These are phyloP conservation scores for Naganishia randhawae DNA, from an alignment of 768 basidiomycete genomes.

Conservation along the genomic window DNA sequence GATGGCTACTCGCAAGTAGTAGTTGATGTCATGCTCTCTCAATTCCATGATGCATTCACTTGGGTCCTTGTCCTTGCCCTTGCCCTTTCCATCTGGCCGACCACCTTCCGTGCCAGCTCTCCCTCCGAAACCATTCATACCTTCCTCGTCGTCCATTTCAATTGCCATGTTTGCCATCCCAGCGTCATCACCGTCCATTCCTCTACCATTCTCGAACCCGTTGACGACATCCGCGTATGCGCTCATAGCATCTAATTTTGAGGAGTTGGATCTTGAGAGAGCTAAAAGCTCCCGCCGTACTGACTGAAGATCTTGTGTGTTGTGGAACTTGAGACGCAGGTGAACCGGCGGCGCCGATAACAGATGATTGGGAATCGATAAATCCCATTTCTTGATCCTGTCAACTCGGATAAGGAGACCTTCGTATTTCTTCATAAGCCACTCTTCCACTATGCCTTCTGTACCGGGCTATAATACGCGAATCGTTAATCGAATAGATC, in stretches of 20 bases:
- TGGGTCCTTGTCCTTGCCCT: constrained; percentile 65
- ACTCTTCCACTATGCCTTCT: constrained; percentile 89
- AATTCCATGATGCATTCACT: constrained; percentile 88
- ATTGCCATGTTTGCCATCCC: constrained; percentile 46
- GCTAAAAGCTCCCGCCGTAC: constrained; percentile 86
- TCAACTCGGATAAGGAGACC: constrained; percentile 73
- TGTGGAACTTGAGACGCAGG: constrained; percentile 83
- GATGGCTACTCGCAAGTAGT: constrained; percentile 97
- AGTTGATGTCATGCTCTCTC: constrained; percentile 93
- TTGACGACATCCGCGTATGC: constrained; percentile 92
- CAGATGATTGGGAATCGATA: constrained; percentile 79
- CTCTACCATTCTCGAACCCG: constrained; percentile 39
- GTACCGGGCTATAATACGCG: constrained; percentile 56
- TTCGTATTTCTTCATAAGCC: constrained; percentile 89
- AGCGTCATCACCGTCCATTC: constrained; percentile 58
- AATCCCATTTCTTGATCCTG: constrained; percentile 84
- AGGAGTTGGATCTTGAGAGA: constrained; percentile 80
- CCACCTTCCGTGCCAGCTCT: constrained; percentile 52
- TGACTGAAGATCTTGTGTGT: constrained; percentile 82
- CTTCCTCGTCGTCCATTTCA: constrained; percentile 54
- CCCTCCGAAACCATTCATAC: constrained; percentile 12
- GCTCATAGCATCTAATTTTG: constrained; percentile 90
- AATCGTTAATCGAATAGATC: constrained; percentile 53
- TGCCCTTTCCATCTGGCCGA: constrained; percentile 44
- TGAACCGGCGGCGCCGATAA: constrained; percentile 88